phyloP scores from a whole-genome alignment of 1,284 basidiomycete species.

The Meripilus lineatus region DNA sequence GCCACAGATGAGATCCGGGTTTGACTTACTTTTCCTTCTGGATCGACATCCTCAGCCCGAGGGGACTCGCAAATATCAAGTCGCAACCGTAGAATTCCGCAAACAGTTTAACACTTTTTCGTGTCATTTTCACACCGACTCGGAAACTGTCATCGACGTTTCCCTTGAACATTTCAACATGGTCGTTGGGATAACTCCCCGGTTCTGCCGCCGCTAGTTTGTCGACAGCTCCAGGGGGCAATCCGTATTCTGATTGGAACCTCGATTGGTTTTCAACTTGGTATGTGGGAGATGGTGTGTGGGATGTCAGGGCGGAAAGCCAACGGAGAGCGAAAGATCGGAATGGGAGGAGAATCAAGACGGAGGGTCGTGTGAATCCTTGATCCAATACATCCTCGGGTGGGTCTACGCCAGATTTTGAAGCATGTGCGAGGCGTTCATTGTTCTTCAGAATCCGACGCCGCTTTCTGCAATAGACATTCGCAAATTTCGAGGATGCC shows the following conservation, averaged over 20 bases:
- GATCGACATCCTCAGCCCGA: constrained; percentile 88
- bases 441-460: constrained; percentile 92
- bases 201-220: constrained; percentile 73
- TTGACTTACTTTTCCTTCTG: constrained; percentile 84
- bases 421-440: constrained; percentile 73
- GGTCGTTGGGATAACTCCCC: constrained; percentile 83
- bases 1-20: neutral
- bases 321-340: constrained; percentile 85
- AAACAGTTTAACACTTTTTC: constrained; percentile 86
- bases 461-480: constrained; percentile 67
- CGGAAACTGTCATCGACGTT: constrained; percentile 97
- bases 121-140: constrained; percentile 88
- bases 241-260: constrained; percentile 78
- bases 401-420: constrained; percentile 48
- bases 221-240: constrained; percentile 79
- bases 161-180: constrained; percentile 92
- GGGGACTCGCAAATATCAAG: constrained; percentile 88
- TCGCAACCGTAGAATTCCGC: constrained; percentile 90
- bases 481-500: neutral
- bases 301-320: constrained; percentile 64
- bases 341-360: constrained; percentile 90
- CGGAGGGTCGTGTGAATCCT: constrained; percentile 95
- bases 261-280: constrained; percentile 86
- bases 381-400: constrained; percentile 87
- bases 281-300: constrained; percentile 59